Base-by-base conservation (phyloP, 23 red algal species). In the Gracilaria gracilis region DNA sequence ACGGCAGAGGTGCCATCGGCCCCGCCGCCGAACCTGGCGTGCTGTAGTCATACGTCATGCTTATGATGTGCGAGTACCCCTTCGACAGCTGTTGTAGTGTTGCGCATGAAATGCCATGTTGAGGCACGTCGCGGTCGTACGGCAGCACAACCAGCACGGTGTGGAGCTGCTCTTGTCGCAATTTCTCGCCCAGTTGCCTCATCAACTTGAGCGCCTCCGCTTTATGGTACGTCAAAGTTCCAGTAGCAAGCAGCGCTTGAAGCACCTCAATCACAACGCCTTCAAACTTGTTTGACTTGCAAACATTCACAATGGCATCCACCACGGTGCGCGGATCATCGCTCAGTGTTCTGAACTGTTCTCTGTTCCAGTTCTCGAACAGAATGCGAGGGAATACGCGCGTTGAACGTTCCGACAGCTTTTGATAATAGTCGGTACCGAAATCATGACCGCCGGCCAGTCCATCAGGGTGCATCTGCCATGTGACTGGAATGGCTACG, bases 21-120 rank as follows among this genome's bases (percentile, higher is more conserved):
- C 84, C 84, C 24, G 84, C 36, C 34, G 6, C 46, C 24, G 66
- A 72, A 28, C 44, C 67, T 0, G 84, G 84, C 7, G 47, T 54
- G 59, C 58, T 70, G 66, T 70, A 88, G 66, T 88, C 84, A 27
- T 78, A 88, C 7, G 84, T 88, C 84, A 88, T 88, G 16, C 49
- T 27, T 6, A 88, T 78, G 25, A 88, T n/a, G 4, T 61, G 25
- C 9, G 65, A 44, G 25, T 75, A 88, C 8, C 58, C 84, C 5
- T 14, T 40, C 6, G 44, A 8, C 0, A 88, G 39, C 14, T 47
- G 19, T 20, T 58, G 42, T 12, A 88, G 31, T 2, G 17, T 38
- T 74, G 67, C 16, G 67, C 58, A 50, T 9, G 28, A 29, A 16
- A 88, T 46, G 2, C 64, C 64, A 38, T 74, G 84, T 7, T 74